A percentile compares a stretch with the other conserved stretches of the same genome.
Evolutionary conservation across 2,329 filamentous ascomycete species (phyloP).

Genomic region (Magnaporthiopsis rhizophila): DNA sequence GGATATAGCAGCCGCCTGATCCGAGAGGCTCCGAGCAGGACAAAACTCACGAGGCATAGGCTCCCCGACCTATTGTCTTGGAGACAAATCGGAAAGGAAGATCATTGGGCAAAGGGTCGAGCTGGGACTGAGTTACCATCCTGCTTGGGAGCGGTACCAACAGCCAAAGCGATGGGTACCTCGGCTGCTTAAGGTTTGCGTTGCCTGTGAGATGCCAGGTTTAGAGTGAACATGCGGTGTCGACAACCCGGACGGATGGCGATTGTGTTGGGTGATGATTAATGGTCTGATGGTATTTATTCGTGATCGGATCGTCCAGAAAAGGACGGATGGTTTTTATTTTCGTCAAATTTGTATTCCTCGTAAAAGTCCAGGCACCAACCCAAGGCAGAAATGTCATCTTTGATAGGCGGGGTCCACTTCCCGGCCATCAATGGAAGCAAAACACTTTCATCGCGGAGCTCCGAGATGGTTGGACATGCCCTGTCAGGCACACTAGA

Average conservation of each 20-base stretch:
- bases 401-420: neutral
- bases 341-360: neutral
- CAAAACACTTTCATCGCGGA: neutral
- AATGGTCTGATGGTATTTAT: neutral
- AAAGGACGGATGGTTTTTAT: neutral
- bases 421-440: neutral
- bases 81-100: constrained; percentile 92
- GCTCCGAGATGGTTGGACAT: neutral
- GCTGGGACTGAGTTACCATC: constrained; percentile 52
- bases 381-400: neutral
- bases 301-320: neutral
- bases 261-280: neutral
- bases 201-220: neutral
- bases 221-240: neutral
- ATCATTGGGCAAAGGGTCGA: constrained; percentile 75
- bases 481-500: neutral
- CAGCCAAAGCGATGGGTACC: neutral
- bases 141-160: neutral
- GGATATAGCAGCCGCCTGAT: neutral
- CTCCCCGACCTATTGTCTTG: constrained; percentile 91
- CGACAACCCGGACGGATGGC: no score
- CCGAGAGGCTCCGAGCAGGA: neutral
- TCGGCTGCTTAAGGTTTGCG: constrained; percentile 39
- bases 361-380: neutral
- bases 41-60: constrained; percentile 79